Evolutionary conservation across 768 basidiomycete genomes (phyloP).

Genomic region (Dacryopinax spathularia): DNA sequence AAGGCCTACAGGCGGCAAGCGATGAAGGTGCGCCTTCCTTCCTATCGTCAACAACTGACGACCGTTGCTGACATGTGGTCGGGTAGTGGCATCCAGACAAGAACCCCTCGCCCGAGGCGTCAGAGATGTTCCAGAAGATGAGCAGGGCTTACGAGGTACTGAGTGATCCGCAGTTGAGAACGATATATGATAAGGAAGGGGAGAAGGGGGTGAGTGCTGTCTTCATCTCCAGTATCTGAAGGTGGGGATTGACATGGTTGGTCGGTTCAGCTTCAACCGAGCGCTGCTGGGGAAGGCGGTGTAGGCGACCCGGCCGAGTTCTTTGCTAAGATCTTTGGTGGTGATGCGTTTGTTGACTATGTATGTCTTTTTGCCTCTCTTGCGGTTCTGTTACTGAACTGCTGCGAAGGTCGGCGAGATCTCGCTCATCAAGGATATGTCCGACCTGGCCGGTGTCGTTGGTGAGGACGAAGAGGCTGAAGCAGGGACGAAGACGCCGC

Average conservation of each 20-base stretch:
- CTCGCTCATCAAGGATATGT: conserved; percentile 87
- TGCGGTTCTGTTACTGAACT: conserved; percentile 3
- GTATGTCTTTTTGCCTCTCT: conserved; percentile 34
- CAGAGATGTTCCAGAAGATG: conserved; percentile 93
- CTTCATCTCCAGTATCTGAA: conserved; percentile 19
- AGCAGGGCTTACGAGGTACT: conserved; percentile 94
- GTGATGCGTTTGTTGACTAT: conserved; percentile 79
- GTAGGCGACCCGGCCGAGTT: conserved; percentile 90
- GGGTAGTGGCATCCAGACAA: conserved; percentile 86
- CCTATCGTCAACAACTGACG: neutral
- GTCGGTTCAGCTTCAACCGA: neutral
- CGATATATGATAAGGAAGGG: conserved; percentile 91
- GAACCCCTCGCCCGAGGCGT: conserved; percentile 82
- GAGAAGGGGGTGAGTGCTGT: conserved; percentile 69
- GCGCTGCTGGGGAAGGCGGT: conserved; percentile 18
- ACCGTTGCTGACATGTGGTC: conserved; percentile 4
- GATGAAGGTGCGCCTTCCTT: conserved; percentile 51
- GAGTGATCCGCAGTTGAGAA: conserved; percentile 72
- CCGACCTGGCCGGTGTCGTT: conserved; percentile 67
- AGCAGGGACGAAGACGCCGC: conserved; percentile 57
- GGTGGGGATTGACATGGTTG: conserved; percentile 43
- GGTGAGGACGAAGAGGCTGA: conserved; percentile 88
- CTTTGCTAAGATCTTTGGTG: conserved; percentile 92
- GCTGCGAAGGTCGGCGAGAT: conserved; percentile 80
- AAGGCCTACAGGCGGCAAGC: conserved; percentile 91